These are phyloP conservation scores for Mycena olivaceomarginata DNA, from an alignment of 768 basidiomycete genomes.

Conservation along the genomic window DNA sequence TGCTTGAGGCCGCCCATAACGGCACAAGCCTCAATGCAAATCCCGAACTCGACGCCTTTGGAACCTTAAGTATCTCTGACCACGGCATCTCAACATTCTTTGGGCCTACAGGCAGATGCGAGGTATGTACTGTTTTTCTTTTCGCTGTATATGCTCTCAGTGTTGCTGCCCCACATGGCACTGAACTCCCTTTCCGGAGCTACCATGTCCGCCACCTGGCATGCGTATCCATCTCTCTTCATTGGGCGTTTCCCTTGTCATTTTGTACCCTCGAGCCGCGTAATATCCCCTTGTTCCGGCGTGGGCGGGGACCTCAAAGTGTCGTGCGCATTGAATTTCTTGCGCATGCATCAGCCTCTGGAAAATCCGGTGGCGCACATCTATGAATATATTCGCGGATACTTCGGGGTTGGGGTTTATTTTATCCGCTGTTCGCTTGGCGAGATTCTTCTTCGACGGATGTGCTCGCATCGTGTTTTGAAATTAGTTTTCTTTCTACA, in stretches of 20 bases:
- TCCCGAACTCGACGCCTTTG: constrained; percentile 72
- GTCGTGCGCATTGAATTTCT: background rate
- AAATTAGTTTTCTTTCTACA: background rate
- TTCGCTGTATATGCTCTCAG: background rate
- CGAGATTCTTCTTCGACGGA: too few relatives aligned
- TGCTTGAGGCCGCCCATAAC: constrained; percentile 15
- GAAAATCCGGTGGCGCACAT: too few relatives aligned
- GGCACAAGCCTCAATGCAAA: constrained; percentile 19
- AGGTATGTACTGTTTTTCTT: constrained; percentile 65
- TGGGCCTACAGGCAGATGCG: constrained; percentile 80
- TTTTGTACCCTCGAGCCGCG: background rate
- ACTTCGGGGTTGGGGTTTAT: too few relatives aligned
- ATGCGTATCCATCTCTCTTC: background rate
- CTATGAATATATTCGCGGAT: too few relatives aligned
- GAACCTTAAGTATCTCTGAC: constrained; percentile 77
- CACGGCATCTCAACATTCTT: constrained; percentile 78
- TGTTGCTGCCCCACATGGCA: too few relatives aligned
- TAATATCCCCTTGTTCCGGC: too few relatives aligned
- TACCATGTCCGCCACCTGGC: background rate
- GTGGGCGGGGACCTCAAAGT: background rate
- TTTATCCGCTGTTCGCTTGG: too few relatives aligned
- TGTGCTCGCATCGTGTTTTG: too few relatives aligned
- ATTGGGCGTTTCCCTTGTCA: background rate
- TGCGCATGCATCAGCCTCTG: too few relatives aligned
- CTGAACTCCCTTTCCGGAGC: background rate